Conservation (phyloP, 371 early-diverging fungal genomes). For the Chytridium lagenaria region DNA sequence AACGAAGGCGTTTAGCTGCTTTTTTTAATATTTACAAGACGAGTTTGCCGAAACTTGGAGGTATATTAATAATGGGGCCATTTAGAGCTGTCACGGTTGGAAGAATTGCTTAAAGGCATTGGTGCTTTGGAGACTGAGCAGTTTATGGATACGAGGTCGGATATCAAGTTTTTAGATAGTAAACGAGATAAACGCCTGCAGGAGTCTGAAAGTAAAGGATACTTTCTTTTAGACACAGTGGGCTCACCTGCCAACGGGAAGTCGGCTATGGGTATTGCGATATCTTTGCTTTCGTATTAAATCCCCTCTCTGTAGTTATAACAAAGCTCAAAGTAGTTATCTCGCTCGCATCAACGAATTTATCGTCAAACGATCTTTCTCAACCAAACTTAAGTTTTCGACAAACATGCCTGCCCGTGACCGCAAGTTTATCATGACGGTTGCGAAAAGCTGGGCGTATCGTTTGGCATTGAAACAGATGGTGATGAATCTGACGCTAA, state of each 20-base stretch:
- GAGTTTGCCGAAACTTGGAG: conserved; percentile 70
- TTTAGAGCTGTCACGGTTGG: conserved; percentile 69
- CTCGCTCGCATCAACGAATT: conserved; percentile 58
- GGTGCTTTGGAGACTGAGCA: conserved; percentile 70
- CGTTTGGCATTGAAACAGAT: conserved; percentile 40
- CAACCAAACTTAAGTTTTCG: conserved; percentile 33
- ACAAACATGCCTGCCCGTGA: conserved; percentile 62
- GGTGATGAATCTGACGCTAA: conserved; percentile 41
- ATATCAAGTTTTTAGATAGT: conserved; percentile 65
- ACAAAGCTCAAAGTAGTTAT: conserved; percentile 63
- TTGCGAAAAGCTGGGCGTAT: conserved; percentile 70
- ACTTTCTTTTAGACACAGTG: no score
- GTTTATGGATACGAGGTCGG: conserved; percentile 68
- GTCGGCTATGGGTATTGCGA: no score
- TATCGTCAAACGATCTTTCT: conserved; percentile 25
- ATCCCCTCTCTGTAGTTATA: conserved; percentile 65
- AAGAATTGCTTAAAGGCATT: conserved; percentile 68
- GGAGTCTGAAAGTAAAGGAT: no score
- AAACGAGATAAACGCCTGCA: conserved; percentile 56
- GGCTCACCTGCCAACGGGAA: no score
- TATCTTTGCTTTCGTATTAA: no score
- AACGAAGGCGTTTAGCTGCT: conserved; percentile 89
- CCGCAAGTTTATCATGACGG: conserved; percentile 65
- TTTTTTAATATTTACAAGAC: conserved; percentile 87
- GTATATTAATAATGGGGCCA: conserved; percentile 89